Base-by-base conservation (phyloP, 2,329 filamentous ascomycete genomes). In the Paraconiothyrium sp. region DNA sequence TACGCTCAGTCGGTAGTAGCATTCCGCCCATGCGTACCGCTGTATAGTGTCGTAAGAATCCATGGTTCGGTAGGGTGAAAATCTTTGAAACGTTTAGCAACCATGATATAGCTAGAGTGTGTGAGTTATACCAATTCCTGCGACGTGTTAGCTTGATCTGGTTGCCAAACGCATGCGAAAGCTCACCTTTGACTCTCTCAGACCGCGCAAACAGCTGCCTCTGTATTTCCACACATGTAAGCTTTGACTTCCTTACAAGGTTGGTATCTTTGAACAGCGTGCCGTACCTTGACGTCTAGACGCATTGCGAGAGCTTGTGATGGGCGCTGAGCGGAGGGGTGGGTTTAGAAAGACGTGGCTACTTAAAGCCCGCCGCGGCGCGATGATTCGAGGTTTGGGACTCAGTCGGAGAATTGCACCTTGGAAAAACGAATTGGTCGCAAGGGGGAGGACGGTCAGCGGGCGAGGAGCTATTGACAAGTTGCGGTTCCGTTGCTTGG, bases 41-140 rank as follows among this genome's bases (percentile, higher is more conserved):
- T 97, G 83, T 99, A 99, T 67, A 99, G 85, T 27, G 95, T 98
- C 35, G 94, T 97, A 76, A 98, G 87, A 67, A 90, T 89, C 87
- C 94, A 97, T 88, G 94, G 93, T 84, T 97, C 94, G 62, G 93
- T 92, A 46, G 93, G 94, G 79, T 98, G 94, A 80, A 97, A 98
- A 84, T 98, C 94, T 81, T 97, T 93, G 78, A 92, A 44, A 47
- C 24, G 52, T 60, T 74, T 67, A 75, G 72, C 59, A 57, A 32
- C 11, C 59, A 20, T n/a, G 24, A 13, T 47, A 30, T 54, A 3
- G 51, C n/a, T 52, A 51, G 34, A 44, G 56, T 54, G 54, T 57
- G 50, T 54, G 58, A 44, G 62, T 39, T 66, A 43, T 77, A 77
- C 76, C 75, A 69, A 77, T 77, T 70, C 75, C 76, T 77, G 46